These are phyloP conservation scores for Colletotrichum sp. DNA, from an alignment of 2,329 filamentous ascomycete genomes.

Conservation along the genomic window DNA sequence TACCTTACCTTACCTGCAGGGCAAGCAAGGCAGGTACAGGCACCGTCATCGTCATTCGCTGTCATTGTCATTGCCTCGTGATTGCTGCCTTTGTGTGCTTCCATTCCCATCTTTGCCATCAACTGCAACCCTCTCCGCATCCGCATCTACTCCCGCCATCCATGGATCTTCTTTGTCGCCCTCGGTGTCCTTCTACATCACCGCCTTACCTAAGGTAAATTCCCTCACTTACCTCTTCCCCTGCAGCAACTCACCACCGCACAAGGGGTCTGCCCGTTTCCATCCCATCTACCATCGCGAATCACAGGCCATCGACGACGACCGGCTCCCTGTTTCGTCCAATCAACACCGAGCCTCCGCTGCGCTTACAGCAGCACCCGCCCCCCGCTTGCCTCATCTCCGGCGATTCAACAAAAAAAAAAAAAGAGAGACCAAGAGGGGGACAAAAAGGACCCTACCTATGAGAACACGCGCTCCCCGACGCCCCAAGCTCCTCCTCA, in stretches of 20 bases:
- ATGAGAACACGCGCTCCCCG: not conserved
- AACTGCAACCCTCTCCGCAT: not conserved
- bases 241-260: constrained; percentile 1
- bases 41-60: not conserved
- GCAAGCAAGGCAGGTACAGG: not conserved
- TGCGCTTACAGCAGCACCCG: not conserved
- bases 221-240: not conserved
- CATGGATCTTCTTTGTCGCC: not conserved
- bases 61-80: not conserved
- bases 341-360: not conserved
- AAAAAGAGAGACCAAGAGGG: not conserved
- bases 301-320: not conserved
- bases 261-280: not conserved
- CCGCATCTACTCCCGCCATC: not conserved
- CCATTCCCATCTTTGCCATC: not conserved
- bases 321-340: not conserved
- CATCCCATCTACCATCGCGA: not conserved
- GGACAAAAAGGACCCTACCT: not conserved
- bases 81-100: not conserved
- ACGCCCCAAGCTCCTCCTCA: constrained; percentile 19
- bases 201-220: not conserved
- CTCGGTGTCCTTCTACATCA: not conserved
- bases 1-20: not conserved
- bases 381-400: not conserved
- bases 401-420: constrained; percentile 20